Evolutionary conservation across 1,284 basidiomycete genomes (phyloP), one percentile per base, ranked within the genome.

Genomic region (Tremellales sp.): DNA sequence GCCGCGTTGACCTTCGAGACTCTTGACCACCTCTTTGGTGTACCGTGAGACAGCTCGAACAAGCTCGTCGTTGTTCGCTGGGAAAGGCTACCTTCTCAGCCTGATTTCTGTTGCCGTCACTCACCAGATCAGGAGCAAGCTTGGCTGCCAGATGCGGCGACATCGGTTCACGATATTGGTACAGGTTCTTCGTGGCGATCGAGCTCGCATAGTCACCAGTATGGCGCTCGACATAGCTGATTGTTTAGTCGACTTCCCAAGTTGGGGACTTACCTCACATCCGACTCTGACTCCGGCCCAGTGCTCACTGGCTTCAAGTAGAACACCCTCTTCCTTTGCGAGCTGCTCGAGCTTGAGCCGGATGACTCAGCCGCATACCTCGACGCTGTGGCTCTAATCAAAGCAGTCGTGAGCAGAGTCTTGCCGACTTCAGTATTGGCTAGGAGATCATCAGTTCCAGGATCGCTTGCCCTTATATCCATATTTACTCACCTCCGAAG

Each of bases 251-350:
- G 12, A 21, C 21, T 25, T 22, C 21, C 3, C 22, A 11, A 29
- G 24, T 27, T 31, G 3, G 19, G 21, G 29, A 58, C 82, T 58
- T 62, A 93, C 91, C 76, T 76, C 58, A 89, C 86, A 68, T 96
- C 91, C 17, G 89, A 87, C 54, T 88, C 84, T 23, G 80, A 73
- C n/a, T 81, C 76, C 1, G 84, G 78, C 1, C 92, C 91, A 0
- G 92, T 93, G 67, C 89, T 92, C 55, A 94, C 83, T 0, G 91
- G 92, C 67, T 96, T 97, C 53, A 96, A 76, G 65, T 96, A 96
- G 61, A 83, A 86, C 0, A 87, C 85, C 31, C 67, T 60, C 54
- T 76, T 57, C n/a, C 52, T 35, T 5, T 70, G 7, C 56, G 62
- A 39, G 48, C 48, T 10, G 40, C 57, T 40, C 43, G 53, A 22